Base-by-base conservation (phyloP, 306 rosid genomes). In the Purshia tridentata region DNA sequence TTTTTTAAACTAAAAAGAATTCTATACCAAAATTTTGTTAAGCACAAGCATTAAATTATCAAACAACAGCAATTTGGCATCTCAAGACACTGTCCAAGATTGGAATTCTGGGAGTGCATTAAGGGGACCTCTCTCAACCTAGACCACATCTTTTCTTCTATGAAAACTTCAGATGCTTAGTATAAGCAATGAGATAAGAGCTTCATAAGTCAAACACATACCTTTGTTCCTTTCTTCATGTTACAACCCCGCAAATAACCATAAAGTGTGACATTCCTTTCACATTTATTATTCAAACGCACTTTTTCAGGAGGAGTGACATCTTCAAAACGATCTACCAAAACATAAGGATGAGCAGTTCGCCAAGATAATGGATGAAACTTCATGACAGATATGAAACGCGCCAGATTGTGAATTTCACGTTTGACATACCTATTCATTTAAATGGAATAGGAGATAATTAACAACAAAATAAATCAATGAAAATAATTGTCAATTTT, bases 241-340 rank as follows among this genome's bases (percentile, higher is more conserved):
- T 85, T 91, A 83, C 98, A 91, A 14, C 97, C 98, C 64, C 97
- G 89, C 73, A 91, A 87, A 83, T 94, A 94, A 44, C 98, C 98
- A 76, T 91, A 94, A 69, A 94, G 87, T 64, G 89, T 89, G 84
- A 91, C 76, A 72, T 89, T 91, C 81, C 98, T 85, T 77, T 91
- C 95, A 75, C 96, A 89, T 82, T 91, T 94, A 57, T 79, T 76
- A 84, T 89, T 86, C 79, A 61, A 69, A 40, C 74, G 90, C 77
- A 86, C 90, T 84, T 79, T 82, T 62, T 91, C 92, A 65, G 94
- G 98, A 73, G 92, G 91, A 66, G 97, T 94, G 67, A 88, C 87
- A 77, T 94, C 97, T 88, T 94, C 98, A 88, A 94, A 86, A 57
- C 97, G 94, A 77, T 94, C 97, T 29, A 86, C 95, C 81, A 94